Conservation (phyloP, 202 grass and related monocot species). For the Brachypodium distachyon region DNA sequence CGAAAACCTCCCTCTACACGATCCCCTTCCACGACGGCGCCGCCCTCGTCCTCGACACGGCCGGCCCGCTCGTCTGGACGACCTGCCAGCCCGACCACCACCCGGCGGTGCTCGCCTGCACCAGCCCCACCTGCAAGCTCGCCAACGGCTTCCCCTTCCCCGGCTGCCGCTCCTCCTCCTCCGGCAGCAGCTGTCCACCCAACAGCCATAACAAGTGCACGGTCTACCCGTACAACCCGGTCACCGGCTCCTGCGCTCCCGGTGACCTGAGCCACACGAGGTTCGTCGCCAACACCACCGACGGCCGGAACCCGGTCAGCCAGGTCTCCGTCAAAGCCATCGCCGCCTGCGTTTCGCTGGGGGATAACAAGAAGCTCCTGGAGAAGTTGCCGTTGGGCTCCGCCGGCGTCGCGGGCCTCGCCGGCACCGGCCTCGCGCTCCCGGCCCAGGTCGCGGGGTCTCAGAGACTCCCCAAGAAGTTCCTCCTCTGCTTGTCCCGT, state of each 20-base stretch:
- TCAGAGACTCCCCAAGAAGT: slow-evolving; percentile 3
- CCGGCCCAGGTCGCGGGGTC: slow-evolving; percentile 30
- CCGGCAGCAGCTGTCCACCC: not conserved
- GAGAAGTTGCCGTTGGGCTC: not conserved
- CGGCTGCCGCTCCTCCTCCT: no score
- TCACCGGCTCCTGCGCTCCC: slow-evolving; percentile 20
- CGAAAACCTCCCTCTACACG: slow-evolving; percentile 59
- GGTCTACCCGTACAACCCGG: slow-evolving; percentile 25
- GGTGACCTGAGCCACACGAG: not conserved
- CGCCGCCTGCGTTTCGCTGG: slow-evolving; percentile 22
- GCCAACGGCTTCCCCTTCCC: slow-evolving; percentile 7
- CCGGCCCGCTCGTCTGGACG: slow-evolving; percentile 59
- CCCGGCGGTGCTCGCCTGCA: not conserved
- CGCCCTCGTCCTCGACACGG: slow-evolving; percentile 44
- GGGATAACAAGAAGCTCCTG: slow-evolving; percentile 1
- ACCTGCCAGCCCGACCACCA: slow-evolving; percentile 26
- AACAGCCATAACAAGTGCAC: not conserved
- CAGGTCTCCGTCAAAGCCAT: not conserved
- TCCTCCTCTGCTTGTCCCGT: slow-evolving; percentile 35
- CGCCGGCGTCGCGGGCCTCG: slow-evolving; percentile 34
- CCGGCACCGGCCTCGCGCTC: slow-evolving; percentile 11
- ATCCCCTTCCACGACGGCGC: slow-evolving; percentile 13
- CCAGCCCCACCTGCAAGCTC: not conserved
- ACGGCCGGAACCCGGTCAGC: slow-evolving; percentile 28
- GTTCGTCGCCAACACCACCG: slow-evolving; percentile 27